phyloP scores from a whole-genome alignment of 1,284 basidiomycete genomes.

The Irpex sp. region DNA sequence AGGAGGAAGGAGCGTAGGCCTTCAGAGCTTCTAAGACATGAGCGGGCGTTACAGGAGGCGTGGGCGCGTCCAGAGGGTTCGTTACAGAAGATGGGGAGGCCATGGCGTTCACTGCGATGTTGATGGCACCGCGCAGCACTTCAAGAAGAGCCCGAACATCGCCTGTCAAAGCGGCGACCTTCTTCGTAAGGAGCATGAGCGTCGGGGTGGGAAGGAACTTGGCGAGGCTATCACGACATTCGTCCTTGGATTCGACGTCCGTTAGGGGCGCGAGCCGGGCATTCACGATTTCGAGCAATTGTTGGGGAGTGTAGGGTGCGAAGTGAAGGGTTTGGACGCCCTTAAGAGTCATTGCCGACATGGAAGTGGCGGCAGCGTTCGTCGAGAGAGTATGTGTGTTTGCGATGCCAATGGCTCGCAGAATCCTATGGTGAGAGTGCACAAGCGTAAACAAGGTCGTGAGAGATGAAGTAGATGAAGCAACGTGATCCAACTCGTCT shows the following conservation, averaged over 20 bases:
- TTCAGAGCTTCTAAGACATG: constrained; percentile 68
- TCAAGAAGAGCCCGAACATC: constrained; percentile 74
- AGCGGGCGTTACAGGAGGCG: constrained; percentile 49
- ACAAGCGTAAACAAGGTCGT: constrained; percentile 60
- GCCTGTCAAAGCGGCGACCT: constrained; percentile 70
- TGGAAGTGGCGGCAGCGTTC: constrained; percentile 31
- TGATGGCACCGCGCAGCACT: constrained; percentile 71
- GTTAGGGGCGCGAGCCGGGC: constrained; percentile 48
- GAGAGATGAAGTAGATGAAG: constrained; percentile 49
- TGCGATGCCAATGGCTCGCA: constrained; percentile 73
- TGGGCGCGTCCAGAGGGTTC: constrained; percentile 36
- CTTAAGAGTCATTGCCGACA: constrained; percentile 28
- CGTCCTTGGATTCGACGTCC: constrained; percentile 19
- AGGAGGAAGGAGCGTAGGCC: constrained; percentile 50
- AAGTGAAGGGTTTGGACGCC: constrained; percentile 68
- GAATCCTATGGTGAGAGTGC: constrained; percentile 36
- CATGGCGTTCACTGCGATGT: constrained; percentile 43
- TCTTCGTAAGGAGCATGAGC: constrained; percentile 66
- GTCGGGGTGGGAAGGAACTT: constrained; percentile 59
- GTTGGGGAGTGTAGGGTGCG: constrained; percentile 61
- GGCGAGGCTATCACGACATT: constrained; percentile 29
- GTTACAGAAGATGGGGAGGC: constrained; percentile 6
- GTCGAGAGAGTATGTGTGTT: constrained; percentile 78
- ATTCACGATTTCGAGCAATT: constrained; percentile 61
- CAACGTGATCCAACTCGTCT: constrained; percentile 76